These are phyloP conservation scores for Bruguiera hainesii DNA, from an alignment of 441 rosid species.

Conservation along the genomic window DNA sequence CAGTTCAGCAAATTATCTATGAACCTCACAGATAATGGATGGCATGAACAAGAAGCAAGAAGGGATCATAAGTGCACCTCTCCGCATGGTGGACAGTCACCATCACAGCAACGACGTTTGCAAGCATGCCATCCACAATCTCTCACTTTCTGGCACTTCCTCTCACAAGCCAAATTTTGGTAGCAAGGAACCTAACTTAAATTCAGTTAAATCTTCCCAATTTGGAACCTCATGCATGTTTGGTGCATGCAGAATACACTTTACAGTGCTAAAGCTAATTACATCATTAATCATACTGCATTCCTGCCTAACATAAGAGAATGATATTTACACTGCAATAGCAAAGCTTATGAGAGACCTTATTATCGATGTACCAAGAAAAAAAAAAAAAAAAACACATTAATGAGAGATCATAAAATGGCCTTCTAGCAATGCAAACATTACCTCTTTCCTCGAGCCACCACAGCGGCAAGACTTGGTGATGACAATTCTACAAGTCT, in stretches of 20 bases:
- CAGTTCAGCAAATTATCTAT: conserved; percentile 21
- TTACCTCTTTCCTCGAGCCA: conserved; percentile 82
- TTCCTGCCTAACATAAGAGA: not conserved
- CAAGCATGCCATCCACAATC: conserved; percentile 94
- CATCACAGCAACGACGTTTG: conserved; percentile 94
- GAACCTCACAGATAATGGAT: not conserved
- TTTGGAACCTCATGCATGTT: not conserved
- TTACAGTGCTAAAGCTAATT: not conserved
- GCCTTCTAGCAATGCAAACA: not conserved
- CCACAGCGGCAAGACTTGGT: conserved; percentile 74
- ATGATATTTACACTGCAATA: not conserved
- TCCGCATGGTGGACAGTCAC: conserved; percentile 84
- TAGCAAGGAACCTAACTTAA: conserved; percentile 90
- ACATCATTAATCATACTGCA: not conserved
- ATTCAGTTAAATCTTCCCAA: conserved; percentile 43
- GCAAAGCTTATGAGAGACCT: not conserved
- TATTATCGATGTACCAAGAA: conserved; percentile 1
- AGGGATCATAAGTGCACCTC: conserved; percentile 44
- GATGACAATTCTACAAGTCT: conserved; percentile 77
- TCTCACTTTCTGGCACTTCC: conserved; percentile 73
- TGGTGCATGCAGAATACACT: not conserved
- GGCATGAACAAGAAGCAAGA: not conserved
- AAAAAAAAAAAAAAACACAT: not conserved
- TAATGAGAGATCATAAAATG: not conserved
- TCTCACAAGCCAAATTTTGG: conserved; percentile 90